phyloP scores from a whole-genome alignment of 139 green algal genomes.

The Asterochloris sp. region DNA sequence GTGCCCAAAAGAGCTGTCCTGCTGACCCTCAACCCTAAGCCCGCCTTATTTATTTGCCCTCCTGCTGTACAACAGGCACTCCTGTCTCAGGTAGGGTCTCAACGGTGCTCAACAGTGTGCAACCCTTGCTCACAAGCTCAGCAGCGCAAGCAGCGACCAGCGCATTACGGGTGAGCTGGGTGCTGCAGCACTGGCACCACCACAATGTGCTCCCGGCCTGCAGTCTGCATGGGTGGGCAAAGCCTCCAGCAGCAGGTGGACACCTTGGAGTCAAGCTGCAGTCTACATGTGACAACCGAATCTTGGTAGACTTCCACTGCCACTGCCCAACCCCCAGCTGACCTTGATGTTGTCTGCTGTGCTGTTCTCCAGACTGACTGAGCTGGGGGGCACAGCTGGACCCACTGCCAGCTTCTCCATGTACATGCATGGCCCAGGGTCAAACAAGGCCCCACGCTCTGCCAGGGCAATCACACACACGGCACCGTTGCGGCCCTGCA shows the following conservation, averaged over 20 bases:
- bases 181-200: too few species aligned
- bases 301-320: neutral
- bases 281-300: neutral
- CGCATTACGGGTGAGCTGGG: too few species aligned
- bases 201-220: neutral
- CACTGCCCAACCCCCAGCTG: neutral
- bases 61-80: too few species aligned
- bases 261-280: neutral
- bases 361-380: constrained; percentile 50
- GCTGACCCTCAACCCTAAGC: too few species aligned
- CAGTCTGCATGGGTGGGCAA: neutral
- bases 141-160: too few species aligned
- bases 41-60: too few species aligned
- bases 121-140: too few species aligned
- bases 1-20: too few species aligned
- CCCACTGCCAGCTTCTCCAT: constrained; percentile 44
- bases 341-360: constrained; percentile 56
- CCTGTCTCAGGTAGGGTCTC: too few species aligned
- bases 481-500: constrained; percentile 35
- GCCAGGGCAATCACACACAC: constrained; percentile 73
- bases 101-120: too few species aligned
- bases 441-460: constrained; percentile 63
- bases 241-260: neutral
- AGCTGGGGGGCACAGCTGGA: constrained; percentile 42
- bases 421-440: constrained; percentile 76